These are phyloP conservation scores for Suhomyces ambrosiae DNA, from an alignment of 1,139 yeast species.

Conservation along the genomic window DNA sequence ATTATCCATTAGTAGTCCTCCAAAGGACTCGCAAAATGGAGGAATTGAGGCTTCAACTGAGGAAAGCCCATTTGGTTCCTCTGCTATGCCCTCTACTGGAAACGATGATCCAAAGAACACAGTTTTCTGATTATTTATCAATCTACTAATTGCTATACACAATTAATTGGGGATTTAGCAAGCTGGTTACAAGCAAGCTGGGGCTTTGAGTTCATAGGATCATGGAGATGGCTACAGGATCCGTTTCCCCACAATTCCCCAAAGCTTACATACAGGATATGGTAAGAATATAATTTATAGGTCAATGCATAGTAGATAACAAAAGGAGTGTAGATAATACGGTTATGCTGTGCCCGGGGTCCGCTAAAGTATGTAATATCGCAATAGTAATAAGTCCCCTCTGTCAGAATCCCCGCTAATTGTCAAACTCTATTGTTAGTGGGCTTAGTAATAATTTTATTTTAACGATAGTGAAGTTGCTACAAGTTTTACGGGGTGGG, in stretches of 20 bases:
- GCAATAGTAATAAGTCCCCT: not conserved
- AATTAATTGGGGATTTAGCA: not conserved
- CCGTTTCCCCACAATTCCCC: conserved; percentile 7
- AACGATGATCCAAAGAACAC: conserved; percentile 38
- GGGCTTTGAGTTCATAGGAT: too few relatives aligned
- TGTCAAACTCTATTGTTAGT: not conserved
- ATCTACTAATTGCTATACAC: not conserved
- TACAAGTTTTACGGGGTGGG: not conserved
- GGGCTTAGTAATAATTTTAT: conserved; percentile 1
- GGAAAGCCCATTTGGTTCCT: conserved; percentile 26
- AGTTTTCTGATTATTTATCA: conserved; percentile 23
- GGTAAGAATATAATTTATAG: conserved; percentile 7
- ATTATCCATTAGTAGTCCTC: conserved; percentile 19
- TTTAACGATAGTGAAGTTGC: conserved; percentile 1
- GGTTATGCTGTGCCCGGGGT: not conserved
- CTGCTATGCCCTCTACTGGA: conserved; percentile 18
- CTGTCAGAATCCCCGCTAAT: not conserved
- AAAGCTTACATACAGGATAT: conserved; percentile 11
- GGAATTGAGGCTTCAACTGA: conserved; percentile 21
- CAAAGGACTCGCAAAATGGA: conserved; percentile 15
- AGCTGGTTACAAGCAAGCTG: not conserved
- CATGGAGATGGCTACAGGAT: not conserved
- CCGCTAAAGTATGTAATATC: not conserved
- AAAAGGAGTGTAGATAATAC: not conserved
- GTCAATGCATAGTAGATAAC: conserved; percentile 8